Percentiles rank a stretch among this genome's conserved stretches.
phyloP scores from a whole-genome alignment of 768 basidiomycete species.

The Lentinula edodes region DNA sequence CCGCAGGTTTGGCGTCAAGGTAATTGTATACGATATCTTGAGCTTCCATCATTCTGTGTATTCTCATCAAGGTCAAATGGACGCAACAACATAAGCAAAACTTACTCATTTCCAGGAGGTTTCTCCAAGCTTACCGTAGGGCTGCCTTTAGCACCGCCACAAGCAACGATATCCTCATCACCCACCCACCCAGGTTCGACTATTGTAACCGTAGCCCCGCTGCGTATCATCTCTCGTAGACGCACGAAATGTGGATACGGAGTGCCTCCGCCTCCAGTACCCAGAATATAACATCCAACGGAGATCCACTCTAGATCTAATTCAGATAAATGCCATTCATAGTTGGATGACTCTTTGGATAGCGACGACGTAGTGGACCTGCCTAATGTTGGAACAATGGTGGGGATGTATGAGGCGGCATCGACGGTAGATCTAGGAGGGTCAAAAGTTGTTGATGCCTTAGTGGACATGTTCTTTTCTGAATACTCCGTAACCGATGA shows the following conservation, averaged over 20 bases:
- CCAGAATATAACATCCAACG: conserved; percentile 48
- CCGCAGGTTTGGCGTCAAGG: conserved; percentile 15
- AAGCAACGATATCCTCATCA: conserved; percentile 31
- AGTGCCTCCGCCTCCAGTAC: conserved; percentile 51
- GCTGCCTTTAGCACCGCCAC: conserved; percentile 32
- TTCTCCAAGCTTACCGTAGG: conserved; percentile 32
- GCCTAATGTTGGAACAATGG: not conserved
- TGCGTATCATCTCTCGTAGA: conserved; percentile 36
- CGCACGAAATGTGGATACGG: conserved; percentile 40
- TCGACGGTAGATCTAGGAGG: not conserved
- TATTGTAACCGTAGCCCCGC: conserved; percentile 34
- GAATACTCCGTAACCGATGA: not conserved
- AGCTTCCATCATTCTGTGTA: conserved; percentile 8
- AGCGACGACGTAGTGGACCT: not conserved
- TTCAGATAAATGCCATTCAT: conserved; percentile 33
- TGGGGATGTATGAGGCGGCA: conserved; percentile 1
- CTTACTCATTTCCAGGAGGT: conserved; percentile 30
- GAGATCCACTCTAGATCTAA: conserved; percentile 45
- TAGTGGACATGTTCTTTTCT: not conserved
- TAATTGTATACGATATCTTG: conserved; percentile 14
- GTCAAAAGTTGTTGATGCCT: not conserved
- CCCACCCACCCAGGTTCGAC: conserved; percentile 29
- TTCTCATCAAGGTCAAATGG: not conserved
- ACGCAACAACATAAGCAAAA: not conserved
- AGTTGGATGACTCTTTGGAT: not conserved